These are phyloP conservation scores for Dactylellina parvicollis DNA, from an alignment of 2,329 filamentous ascomycete genomes.

Conservation along the genomic window DNA sequence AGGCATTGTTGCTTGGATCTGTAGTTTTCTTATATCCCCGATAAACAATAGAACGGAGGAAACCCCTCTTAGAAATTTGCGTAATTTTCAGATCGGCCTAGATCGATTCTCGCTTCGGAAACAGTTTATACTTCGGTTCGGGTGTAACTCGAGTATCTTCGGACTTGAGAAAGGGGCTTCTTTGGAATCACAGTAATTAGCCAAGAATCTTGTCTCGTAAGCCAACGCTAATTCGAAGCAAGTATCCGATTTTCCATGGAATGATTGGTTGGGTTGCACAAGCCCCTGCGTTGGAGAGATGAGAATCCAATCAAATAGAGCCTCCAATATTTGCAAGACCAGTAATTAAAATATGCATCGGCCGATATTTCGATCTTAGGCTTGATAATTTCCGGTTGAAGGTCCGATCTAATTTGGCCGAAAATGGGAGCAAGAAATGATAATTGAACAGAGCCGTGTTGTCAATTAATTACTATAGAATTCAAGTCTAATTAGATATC, in stretches of 20 bases:
- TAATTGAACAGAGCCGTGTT: no score
- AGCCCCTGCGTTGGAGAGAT: background rate
- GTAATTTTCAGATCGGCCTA: background rate
- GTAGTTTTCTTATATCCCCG: background rate
- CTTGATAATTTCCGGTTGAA: no score
- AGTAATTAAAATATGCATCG: no score
- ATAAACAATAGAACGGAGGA: constrained; percentile 11
- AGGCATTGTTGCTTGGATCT: constrained; percentile 3
- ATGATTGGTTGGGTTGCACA: background rate
- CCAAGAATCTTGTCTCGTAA: constrained; percentile 7
- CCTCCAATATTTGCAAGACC: no score
- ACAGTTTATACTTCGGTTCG: background rate
- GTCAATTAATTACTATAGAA: no score
- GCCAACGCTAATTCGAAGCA: background rate
- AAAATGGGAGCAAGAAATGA: no score
- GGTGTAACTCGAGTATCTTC: background rate
- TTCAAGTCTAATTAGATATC: no score
- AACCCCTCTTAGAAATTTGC: background rate
- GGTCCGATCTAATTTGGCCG: no score
- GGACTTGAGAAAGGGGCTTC: background rate
- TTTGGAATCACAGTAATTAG: constrained; percentile 16
- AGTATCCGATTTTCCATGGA: constrained; percentile 1
- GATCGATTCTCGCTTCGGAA: background rate
- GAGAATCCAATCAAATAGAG: constrained; percentile 2
- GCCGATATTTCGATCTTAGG: no score